Evolutionary conservation across 2,329 filamentous ascomycete species (phyloP).

Genomic region (Fusarium clavum): DNA sequence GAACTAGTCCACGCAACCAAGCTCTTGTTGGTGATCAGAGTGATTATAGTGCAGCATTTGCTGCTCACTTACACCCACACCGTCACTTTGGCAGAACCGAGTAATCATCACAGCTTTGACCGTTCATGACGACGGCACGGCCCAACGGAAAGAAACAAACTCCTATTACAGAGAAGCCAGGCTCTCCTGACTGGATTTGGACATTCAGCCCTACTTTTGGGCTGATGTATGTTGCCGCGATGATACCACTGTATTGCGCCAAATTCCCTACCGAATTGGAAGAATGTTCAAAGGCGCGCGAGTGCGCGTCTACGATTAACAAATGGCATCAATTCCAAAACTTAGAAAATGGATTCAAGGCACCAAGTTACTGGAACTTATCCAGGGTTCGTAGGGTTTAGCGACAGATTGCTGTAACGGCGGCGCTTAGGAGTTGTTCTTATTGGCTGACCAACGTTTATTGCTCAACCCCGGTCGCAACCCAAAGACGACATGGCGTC

Average conservation of each 20-base stretch:
- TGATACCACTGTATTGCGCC: slow-evolving; percentile 8
- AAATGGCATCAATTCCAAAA: slow-evolving; percentile 34
- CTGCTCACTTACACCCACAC: slow-evolving; percentile 34
- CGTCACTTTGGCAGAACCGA: slow-evolving; percentile 29
- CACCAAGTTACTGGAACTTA: slow-evolving; percentile 36
- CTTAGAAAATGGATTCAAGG: slow-evolving; percentile 21
- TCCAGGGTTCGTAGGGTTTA: slow-evolving; percentile 41
- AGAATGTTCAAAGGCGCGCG: slow-evolving; percentile 15
- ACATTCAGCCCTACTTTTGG: neutral
- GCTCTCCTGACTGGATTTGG: slow-evolving; percentile 22
- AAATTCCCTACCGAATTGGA: neutral
- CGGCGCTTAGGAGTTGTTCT: slow-evolving; percentile 47
- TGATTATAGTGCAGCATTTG: slow-evolving; percentile 34
- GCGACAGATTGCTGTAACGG: slow-evolving; percentile 45
- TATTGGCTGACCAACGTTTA: slow-evolving; percentile 43
- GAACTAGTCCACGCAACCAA: slow-evolving; percentile 25
- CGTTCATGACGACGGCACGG: slow-evolving; percentile 16
- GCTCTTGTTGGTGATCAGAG: slow-evolving; percentile 43
- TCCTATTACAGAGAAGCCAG: neutral
- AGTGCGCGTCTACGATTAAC: slow-evolving; percentile 22
- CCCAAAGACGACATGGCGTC: slow-evolving; percentile 37
- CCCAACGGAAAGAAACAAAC: slow-evolving; percentile 16
- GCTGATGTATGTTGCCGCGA: neutral
- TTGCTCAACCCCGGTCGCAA: slow-evolving; percentile 43
- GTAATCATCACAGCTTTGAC: slow-evolving; percentile 19